Percentiles rank a stretch among this genome's conserved stretches.
phyloP scores from a whole-genome alignment of 1,139 yeast species.

The Nakaseomyces glabratus region DNA sequence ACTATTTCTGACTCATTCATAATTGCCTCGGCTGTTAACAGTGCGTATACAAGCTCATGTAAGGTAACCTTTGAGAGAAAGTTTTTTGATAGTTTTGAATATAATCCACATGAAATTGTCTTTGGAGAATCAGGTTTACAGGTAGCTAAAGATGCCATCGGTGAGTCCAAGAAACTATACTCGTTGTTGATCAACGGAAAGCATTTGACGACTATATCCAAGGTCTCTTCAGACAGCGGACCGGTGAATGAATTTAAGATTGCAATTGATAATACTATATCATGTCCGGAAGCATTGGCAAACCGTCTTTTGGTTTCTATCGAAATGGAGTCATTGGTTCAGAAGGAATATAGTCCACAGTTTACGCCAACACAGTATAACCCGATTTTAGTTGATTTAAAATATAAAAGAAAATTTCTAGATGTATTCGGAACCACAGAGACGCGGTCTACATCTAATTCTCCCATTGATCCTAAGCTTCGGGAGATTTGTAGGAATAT shows the following conservation, averaged over 20 bases:
- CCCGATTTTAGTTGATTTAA: conserved; percentile 33
- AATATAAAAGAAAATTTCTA: conserved; percentile 35
- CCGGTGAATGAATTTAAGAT: conserved; percentile 32
- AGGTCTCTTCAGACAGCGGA: conserved; percentile 38
- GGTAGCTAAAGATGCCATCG: conserved; percentile 19
- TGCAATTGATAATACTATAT: conserved; percentile 25
- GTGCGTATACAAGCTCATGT: conserved; percentile 26
- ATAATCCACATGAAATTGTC: conserved; percentile 25
- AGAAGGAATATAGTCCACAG: conserved; percentile 46
- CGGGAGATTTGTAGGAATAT: conserved; percentile 20
- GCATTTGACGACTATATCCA: conserved; percentile 42
- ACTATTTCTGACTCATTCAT: conserved; percentile 24
- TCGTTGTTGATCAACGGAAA: conserved; percentile 42
- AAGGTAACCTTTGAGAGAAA: conserved; percentile 20
- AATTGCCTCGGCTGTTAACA: conserved; percentile 25
- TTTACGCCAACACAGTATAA: conserved; percentile 40
- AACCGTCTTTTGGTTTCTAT: conserved; percentile 42
- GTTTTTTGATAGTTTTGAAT: conserved; percentile 25
- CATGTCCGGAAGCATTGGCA: conserved; percentile 29
- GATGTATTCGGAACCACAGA: conserved; percentile 24
- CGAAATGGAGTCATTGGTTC: conserved; percentile 41
- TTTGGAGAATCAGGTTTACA: conserved; percentile 31
- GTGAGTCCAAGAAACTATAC: conserved; percentile 28
- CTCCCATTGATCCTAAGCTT: conserved; percentile 22
- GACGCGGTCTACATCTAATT: conserved; percentile 16